phyloP scores from a whole-genome alignment of 1,139 yeast species.

The Magnusiomyces sp. region DNA sequence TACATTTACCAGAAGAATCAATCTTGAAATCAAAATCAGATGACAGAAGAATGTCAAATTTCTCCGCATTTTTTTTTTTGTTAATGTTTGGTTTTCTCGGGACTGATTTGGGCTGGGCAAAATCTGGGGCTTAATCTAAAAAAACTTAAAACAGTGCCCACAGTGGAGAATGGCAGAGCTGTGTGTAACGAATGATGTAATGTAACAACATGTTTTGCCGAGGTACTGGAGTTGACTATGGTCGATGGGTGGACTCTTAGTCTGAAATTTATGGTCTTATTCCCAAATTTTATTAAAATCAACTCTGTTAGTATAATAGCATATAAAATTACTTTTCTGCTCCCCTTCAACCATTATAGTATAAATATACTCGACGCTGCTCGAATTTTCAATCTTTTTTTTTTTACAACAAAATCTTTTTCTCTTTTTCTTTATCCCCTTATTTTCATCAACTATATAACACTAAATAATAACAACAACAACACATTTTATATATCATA shows the following conservation, averaged over 20 bases:
- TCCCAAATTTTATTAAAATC: background rate
- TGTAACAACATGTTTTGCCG: background rate
- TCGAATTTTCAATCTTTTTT: background rate
- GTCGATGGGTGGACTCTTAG: background rate
- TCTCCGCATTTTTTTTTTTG: no score
- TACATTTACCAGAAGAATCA: no score
- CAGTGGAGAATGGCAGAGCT: background rate
- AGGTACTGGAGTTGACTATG: background rate
- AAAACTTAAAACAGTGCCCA: background rate
- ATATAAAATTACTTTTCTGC: background rate
- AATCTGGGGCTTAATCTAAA: background rate
- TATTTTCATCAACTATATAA: background rate
- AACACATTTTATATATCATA: background rate
- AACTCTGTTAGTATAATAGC: background rate
- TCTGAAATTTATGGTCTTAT: background rate
- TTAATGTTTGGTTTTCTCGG: no score
- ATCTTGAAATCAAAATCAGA: no score
- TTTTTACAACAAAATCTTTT: background rate
- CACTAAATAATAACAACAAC: background rate
- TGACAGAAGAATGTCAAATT: no score
- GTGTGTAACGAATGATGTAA: background rate
- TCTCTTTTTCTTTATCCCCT: background rate
- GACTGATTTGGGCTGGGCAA: background rate
- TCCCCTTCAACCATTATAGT: background rate
- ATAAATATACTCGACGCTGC: background rate